Base-by-base conservation (phyloP, 2,329 filamentous ascomycete species). In the Aspergillus fumigatiaffinis region DNA sequence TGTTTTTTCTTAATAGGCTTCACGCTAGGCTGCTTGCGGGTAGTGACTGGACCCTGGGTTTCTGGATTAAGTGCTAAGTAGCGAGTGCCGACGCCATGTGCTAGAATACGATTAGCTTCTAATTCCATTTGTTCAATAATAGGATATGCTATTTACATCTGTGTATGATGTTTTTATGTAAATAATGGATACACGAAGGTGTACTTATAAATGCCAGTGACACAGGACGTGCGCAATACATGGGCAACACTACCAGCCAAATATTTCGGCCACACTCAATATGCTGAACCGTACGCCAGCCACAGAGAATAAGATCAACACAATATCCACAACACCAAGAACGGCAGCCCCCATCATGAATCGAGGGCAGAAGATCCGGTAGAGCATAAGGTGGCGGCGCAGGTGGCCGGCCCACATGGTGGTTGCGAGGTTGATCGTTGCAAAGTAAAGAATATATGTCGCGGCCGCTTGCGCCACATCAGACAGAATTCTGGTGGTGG, bases 361-460 rank as follows among this genome's bases (percentile, higher is more conserved):
- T 28, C 93, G 80, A 50, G 94, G 94, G 76, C 84, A 88, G 70
- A 99, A 99, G 47, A 99, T 91, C 46, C 94, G 84, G 76, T 94
- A 99, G 29, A 99, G 82, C 94, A 99, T 99, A 61, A 99, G 81
- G 78, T 99, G 94, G 52, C 94, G 83, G 54, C 94, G 82, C 68
- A 99, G 77, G 77, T 91, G 87, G 1, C 90, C 92, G 0, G 93
- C 91, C 88, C 93, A 97, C 73, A 89, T 86, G 66, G 94, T 95
- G 4, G 92, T 96, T 0, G 91, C 90, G 23, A 96, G 76, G 28
- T 88, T 88, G 70, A 97, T 84, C 8, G 90, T 88, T 4, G 90
- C 90, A 70, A 92, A 94, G 71, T 93, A 96, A 1, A 89, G 79
- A 5, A 93, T 76, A 68, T 96, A 92, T 26, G 87, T 88, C 17